Evolutionary conservation across 2,329 filamentous ascomycete genomes (phyloP), one percentile per base, ranked within the genome.

Genomic region (Neopestalotiopsis sp.): DNA sequence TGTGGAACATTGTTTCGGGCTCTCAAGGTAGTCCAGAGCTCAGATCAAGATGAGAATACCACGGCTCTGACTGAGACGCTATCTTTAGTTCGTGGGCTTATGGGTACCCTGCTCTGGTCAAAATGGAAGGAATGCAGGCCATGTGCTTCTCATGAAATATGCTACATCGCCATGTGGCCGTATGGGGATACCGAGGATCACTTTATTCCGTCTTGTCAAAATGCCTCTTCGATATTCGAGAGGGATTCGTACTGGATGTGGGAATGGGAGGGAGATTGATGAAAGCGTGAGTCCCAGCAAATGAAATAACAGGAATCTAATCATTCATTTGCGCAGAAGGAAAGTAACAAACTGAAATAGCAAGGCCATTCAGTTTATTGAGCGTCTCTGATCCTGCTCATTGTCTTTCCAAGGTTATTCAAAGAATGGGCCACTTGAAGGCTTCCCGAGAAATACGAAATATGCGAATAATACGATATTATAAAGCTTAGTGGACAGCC

Each of bases 161-260:
- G 81, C 70, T 76, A 80, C 28, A 68, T 81, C 14, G 78, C 81
- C 10, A 80, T 83, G 80, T 82, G 79, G 72, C 81, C 80, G 0
- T 71, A 76, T n/a, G 81, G 81, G 13, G 71, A 71, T 14, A 70
- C 70, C 17, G 75, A 77, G 17, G 77, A 78, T 12, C 74, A 79
- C 56, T 74, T 75, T 45, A 71, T 71, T 49, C 79, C 78, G 1
- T 75, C 73, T 62, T 81, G 79, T 67, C 52, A 4, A 7, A 67
- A 67, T 38, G 58, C 40, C 17, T 69, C 64, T 72, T 74, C 65
- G 32, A 10, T 7, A 14, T 42, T 64, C 20, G 24, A 24, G 17
- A 40, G 30, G 32, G n/a, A 61, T 28, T 60, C 30, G 52, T 67
- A 67, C 34, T 67, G 65, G 65, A 34, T 14, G 9, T 66, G 30